Base-by-base conservation (phyloP, 495 filamentous ascomycete species). In the Lasiosphaeria miniovina region DNA sequence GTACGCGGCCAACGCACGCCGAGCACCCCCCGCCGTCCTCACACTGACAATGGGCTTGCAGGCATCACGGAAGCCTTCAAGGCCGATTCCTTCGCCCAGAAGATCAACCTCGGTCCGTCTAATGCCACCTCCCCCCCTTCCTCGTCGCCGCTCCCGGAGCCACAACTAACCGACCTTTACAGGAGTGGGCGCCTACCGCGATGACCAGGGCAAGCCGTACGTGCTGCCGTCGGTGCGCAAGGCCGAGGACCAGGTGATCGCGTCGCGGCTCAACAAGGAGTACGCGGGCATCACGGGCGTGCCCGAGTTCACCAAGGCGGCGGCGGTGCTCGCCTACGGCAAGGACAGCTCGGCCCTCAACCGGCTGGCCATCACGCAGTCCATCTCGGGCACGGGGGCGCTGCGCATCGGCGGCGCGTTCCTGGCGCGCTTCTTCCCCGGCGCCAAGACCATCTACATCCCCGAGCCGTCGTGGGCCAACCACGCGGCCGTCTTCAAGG, bases 21-120 rank as follows among this genome's bases (percentile, higher is more conserved):
- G 12, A 11, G 12, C 53, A 56, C 43, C 32, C 45, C 36, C 0
- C 43, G 15, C 49, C 61, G 35, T 64, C 34, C 12, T 52, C 32
- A 34, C 8, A 35, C 64, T 63, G 33, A 57, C 62, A 49, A 43
- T 59, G 10, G 53, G 52, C 36, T 12, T 43, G 36, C 63, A 84
- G 93, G 93, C 79, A 95, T 98, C 80, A 98, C 94, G 54, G 94
- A 98, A 80, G 94, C 94, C 53, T 98, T 94, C 89, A 98, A 98
- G 84, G 91, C 93, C 70, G 93, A 98, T 71, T 82, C 76, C 62
- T 91, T 94, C 76, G 77, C 86, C 55, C 82, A 93, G 77, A 98
- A 98, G 86, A 96, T 98, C 82, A 98, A 97, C 80, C 83, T 98
- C 56, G 93, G 91, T 87, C 59, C 65, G 64, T 46, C 15, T 24